Base-by-base conservation (phyloP, 805 yeast species). In the Nakazawaea siamensis region DNA sequence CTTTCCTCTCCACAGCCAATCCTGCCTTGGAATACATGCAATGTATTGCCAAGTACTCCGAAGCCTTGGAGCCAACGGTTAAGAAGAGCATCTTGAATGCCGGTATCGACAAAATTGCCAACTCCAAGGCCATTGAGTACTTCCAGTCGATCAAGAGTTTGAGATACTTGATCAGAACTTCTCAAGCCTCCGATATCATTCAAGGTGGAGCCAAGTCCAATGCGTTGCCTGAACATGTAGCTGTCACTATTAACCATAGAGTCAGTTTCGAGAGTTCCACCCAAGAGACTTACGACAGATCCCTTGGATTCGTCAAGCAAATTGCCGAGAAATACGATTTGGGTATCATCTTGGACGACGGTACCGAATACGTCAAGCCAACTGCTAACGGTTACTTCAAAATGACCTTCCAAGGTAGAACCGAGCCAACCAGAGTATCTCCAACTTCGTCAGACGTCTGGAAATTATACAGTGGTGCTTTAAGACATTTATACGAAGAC, bases 181-280 rank as follows among this genome's bases (percentile, higher is more conserved):
- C 85, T 4, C 84, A 76, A 53, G 81, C 90, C 0, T 64, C 70
- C 29, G 86, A 80, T 47, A 65, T 78, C 17, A 63, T 84, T 40
- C 49, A 57, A 10, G 92, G 92, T 21, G 94, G 94, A 28, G 68
- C 76, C 39, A 83, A 83, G 55, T 66, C 78, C 17, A 83, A 83
- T 49, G 87, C 92, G 1, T 58, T 83, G 31, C 94, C 94, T 2
- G 90, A 82, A 50, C 54, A 62, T 18, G 72, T 72, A 3, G 54
- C 57, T 20, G 61, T 76, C 27, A 50, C 66, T 23, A 62, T 79
- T 28, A 81, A 84, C 55, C 80, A 80, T 48, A 64, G 94, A 48
- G 64, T 81, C 35, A 66, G 73, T 12, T 57, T 75, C 30, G 85
- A 76, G 42, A 66, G 76, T 17, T 55, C 65, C 18, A 61, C 69